Evolutionary conservation across 176 grass and related monocot species (phyloP).

Genomic region (Oryza longistaminata): DNA sequence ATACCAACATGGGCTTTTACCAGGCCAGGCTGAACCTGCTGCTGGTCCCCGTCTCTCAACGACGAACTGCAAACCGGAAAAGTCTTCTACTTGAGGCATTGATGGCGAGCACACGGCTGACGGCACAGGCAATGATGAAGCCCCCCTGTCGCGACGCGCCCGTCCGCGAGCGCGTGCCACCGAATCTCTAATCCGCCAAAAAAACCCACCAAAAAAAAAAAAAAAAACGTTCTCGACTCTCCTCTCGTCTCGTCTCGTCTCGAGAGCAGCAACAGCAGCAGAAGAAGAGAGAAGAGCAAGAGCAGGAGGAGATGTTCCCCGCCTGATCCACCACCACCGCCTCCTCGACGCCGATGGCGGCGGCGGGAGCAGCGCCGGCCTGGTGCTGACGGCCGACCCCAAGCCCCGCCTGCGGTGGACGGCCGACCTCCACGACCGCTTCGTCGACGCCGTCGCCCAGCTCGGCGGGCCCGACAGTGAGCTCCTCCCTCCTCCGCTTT

Average conservation of each 20-base stretch:
- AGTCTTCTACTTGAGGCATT: neutral
- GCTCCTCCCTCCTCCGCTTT: neutral
- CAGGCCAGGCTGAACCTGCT: neutral
- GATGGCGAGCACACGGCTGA: neutral
- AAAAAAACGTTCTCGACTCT: too few species aligned
- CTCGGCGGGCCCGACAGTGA: slow-evolving; percentile 79
- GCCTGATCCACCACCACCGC: slow-evolving; percentile 23
- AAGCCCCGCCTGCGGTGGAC: slow-evolving; percentile 75
- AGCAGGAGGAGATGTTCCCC: slow-evolving; percentile 32
- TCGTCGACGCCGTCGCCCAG: slow-evolving; percentile 79
- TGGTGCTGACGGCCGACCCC: slow-evolving; percentile 70
- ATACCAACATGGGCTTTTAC: too few species aligned
- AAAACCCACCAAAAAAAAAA: neutral
- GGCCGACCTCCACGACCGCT: slow-evolving; percentile 72
- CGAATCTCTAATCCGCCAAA: neutral
- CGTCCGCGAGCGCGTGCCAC: slow-evolving; percentile 17
- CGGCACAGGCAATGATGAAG: neutral
- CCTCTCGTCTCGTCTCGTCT: neutral
- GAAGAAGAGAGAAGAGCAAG: neutral
- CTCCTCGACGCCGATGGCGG: neutral
- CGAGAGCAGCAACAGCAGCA: neutral
- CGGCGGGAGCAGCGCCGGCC: slow-evolving; percentile 32
- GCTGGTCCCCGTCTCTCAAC: neutral
- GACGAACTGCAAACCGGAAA: neutral
- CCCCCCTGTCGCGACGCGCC: neutral